Percentiles rank a stretch among this genome's conserved stretches.
Conservation (phyloP, 202 grass and related monocot genomes). For the Panicum virgatum region DNA sequence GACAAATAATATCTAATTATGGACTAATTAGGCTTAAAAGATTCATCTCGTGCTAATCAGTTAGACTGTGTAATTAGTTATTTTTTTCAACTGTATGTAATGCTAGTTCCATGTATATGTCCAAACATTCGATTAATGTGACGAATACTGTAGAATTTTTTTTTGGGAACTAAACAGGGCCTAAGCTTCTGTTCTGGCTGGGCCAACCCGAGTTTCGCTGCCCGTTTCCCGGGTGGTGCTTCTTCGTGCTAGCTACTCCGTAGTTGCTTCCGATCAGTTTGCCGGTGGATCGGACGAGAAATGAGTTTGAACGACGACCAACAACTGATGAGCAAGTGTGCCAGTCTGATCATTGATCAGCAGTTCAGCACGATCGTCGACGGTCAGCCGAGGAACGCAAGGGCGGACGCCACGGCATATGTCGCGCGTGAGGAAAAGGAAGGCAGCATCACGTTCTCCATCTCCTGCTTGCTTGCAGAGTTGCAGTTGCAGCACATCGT, state of each 20-base stretch:
- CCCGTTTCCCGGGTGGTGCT: neutral
- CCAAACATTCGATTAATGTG: too few relatives aligned
- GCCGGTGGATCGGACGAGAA: neutral
- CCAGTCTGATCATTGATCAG: neutral
- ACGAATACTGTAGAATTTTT: too few relatives aligned
- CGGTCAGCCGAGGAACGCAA: neutral
- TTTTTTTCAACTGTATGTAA: too few relatives aligned
- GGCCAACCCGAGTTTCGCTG: neutral
- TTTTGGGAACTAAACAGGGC: too few relatives aligned
- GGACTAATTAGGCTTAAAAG: too few relatives aligned
- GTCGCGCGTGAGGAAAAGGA: neutral
- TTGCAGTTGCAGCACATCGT: constrained; percentile 1
- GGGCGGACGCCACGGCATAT: neutral
- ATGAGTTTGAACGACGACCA: neutral
- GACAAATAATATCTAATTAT: too few relatives aligned
- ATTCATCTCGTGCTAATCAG: too few relatives aligned
- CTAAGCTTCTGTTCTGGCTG: too few relatives aligned
- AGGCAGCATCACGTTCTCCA: neutral
- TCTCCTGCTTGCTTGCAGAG: neutral
- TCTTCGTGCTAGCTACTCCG: neutral
- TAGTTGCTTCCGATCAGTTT: neutral
- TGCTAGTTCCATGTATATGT: too few relatives aligned
- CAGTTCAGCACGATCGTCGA: too few relatives aligned
- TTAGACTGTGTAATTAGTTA: too few relatives aligned
- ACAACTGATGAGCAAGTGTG: neutral